These are phyloP conservation scores for Paramecium octaurelia DNA, from an alignment of 73 alveolate species.

Conservation along the genomic window DNA sequence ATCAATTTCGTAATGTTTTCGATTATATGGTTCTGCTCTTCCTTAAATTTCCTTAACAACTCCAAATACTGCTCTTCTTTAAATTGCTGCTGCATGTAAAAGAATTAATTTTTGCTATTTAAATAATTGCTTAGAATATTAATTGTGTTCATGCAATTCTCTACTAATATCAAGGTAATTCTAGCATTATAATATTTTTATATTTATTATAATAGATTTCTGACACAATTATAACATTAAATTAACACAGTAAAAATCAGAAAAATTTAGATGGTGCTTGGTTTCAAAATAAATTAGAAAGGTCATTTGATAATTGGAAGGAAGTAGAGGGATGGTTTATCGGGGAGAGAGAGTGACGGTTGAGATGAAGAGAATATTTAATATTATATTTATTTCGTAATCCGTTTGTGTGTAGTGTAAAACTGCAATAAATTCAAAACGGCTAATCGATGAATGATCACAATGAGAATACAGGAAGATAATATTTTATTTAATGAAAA, in stretches of 20 bases:
- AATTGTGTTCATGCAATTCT: neutral
- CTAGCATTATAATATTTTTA: too few species aligned
- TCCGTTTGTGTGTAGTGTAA: neutral
- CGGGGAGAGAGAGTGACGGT: neutral
- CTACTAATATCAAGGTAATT: too few species aligned
- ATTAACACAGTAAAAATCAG: neutral
- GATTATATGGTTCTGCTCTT: neutral
- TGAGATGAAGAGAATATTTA: neutral
- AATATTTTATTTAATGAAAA: conserved; percentile 6
- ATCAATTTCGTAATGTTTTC: neutral
- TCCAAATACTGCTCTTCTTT: neutral
- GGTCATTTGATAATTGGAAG: neutral
- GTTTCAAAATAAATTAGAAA: neutral
- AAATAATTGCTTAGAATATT: neutral
- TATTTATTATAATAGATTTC: too few species aligned
- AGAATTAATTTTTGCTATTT: neutral
- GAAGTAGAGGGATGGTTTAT: neutral
- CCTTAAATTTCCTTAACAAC: neutral
- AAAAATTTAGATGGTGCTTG: neutral
- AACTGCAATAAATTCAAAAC: neutral
- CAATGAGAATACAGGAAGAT: neutral
- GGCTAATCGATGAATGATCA: neutral
- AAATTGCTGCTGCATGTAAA: neutral
- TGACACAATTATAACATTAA: too few species aligned
- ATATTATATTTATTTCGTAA: neutral